Conservation (phyloP, 1,284 basidiomycete species). For the Rhizopogon hawkerae region DNA sequence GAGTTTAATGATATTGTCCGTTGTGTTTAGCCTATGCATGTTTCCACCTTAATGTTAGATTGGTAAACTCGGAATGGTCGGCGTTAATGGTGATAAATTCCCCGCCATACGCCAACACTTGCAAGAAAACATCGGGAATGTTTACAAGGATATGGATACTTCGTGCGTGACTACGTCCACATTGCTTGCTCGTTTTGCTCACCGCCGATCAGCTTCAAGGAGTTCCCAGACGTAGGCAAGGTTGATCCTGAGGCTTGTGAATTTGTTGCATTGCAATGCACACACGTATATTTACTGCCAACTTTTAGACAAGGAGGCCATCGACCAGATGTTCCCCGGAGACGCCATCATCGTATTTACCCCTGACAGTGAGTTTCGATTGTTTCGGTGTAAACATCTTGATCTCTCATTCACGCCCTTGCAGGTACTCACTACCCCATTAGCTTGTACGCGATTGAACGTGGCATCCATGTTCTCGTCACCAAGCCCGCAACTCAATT, state of each 20-base stretch:
- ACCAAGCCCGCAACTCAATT: slow-evolving; percentile 91
- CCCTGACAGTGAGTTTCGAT: slow-evolving; percentile 58
- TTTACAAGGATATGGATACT: slow-evolving; percentile 81
- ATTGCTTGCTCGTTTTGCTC: background rate
- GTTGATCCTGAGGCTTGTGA: slow-evolving; percentile 76
- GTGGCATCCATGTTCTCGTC: slow-evolving; percentile 78
- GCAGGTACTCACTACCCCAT: slow-evolving; percentile 81
- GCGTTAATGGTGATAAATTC: slow-evolving; percentile 79
- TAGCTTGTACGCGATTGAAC: slow-evolving; percentile 77
- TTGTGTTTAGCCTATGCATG: background rate
- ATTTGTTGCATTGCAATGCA: slow-evolving; percentile 19
- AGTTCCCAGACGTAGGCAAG: slow-evolving; percentile 65
- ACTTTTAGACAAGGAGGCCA: slow-evolving; percentile 73
- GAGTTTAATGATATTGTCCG: slow-evolving; percentile 12
- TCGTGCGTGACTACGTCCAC: slow-evolving; percentile 41
- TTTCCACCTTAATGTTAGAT: slow-evolving; percentile 34
- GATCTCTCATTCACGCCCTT: background rate
- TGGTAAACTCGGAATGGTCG: slow-evolving; percentile 71
- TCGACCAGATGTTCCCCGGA: slow-evolving; percentile 69
- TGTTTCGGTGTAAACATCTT: background rate
- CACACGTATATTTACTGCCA: slow-evolving; percentile 6
- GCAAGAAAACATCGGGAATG: slow-evolving; percentile 72
- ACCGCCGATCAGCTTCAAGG: slow-evolving; percentile 52
- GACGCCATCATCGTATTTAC: slow-evolving; percentile 87
- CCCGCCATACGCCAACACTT: slow-evolving; percentile 78